phyloP scores from a whole-genome alignment of 1,284 basidiomycete species.

The Ganoderma leucocontextum region DNA sequence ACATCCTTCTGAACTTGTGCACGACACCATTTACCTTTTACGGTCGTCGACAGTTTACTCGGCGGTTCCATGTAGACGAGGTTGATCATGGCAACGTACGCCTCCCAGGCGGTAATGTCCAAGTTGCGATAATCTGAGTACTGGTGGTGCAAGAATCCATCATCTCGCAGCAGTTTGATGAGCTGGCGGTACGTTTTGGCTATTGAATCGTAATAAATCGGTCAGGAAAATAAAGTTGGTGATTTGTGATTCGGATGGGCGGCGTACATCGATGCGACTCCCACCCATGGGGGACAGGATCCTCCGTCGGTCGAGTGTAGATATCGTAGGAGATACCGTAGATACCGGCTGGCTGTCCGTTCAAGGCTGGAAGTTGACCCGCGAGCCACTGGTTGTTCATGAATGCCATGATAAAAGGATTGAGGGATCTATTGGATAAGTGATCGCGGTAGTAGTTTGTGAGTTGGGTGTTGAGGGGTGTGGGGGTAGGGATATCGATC shows the following conservation, averaged over 20 bases:
- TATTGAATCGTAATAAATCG: not conserved
- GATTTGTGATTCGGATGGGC: not conserved
- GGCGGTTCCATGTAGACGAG: not conserved
- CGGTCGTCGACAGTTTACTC: not conserved
- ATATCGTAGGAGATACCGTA: slow-evolving; percentile 6
- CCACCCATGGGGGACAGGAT: slow-evolving; percentile 1
- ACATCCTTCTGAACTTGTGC: too few species aligned
- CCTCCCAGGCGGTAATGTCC: not conserved
- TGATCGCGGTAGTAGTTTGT: not conserved
- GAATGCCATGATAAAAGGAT: not conserved
- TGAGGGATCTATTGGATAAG: not conserved
- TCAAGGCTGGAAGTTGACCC: not conserved
- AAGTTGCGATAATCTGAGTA: not conserved
- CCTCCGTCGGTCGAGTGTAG: slow-evolving; percentile 4
- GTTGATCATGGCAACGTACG: not conserved
- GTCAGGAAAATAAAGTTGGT: not conserved
- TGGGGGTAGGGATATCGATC: too few species aligned
- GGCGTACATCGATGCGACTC: not conserved
- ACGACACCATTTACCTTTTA: not conserved
- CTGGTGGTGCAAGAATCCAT: not conserved
- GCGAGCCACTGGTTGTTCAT: not conserved
- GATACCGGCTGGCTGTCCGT: not conserved
- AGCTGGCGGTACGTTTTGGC: not conserved
- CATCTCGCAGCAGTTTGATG: not conserved
- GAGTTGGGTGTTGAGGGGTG: too few species aligned